Conservation (phyloP, 2,329 filamentous ascomycete species). For the Apiospora aurea region DNA sequence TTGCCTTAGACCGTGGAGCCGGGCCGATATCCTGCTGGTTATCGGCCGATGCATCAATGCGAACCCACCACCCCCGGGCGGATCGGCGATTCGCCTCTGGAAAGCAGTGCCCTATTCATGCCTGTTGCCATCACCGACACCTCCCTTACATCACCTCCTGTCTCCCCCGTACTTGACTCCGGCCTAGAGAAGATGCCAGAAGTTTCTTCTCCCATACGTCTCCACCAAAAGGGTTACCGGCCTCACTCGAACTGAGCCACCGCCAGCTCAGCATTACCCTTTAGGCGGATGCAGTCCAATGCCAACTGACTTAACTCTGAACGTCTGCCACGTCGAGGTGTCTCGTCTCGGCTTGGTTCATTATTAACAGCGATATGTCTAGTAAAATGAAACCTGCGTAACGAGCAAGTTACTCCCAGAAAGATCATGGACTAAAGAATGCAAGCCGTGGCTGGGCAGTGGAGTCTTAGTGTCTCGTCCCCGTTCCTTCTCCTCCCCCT, state of each 20-base stretch:
- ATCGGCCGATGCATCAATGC: constrained; percentile 11
- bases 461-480: background rate
- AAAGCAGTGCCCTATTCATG: background rate
- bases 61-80: background rate
- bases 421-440: background rate
- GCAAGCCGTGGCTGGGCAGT: background rate
- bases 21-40: constrained; percentile 16
- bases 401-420: background rate
- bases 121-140: background rate
- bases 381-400: background rate
- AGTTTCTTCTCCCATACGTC: background rate
- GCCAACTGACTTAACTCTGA: background rate
- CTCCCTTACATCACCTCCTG: constrained; percentile 8
- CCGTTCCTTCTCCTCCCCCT: background rate
- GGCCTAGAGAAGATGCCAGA: background rate
- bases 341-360: no score
- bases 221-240: background rate
- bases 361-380: no score
- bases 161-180: background rate
- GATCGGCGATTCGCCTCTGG: background rate
- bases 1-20: constrained; percentile 20
- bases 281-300: background rate
- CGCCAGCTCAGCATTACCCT: background rate
- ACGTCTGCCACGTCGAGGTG: background rate
- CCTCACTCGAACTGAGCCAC: background rate